Base-by-base conservation (phyloP, 2,329 filamentous ascomycete genomes). In the Ophiostoma triangulosporum region DNA sequence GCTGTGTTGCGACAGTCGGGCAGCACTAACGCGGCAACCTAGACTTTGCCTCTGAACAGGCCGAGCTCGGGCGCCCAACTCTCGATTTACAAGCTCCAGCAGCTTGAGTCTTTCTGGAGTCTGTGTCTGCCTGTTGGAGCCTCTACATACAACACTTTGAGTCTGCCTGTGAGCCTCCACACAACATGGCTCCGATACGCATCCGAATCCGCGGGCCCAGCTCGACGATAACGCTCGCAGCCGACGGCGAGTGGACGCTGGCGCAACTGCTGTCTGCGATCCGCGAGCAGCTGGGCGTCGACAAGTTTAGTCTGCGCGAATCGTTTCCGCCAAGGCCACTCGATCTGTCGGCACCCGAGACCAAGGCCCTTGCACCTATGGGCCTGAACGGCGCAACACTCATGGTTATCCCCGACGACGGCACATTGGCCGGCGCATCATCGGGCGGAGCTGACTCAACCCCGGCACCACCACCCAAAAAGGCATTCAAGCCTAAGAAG, bases 251-350 rank as follows among this genome's bases (percentile, higher is more conserved):
- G 57, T 83, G 86, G 51, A 84, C 80, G 3, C 75, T 88, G 46
- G 70, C 69, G 48, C 73, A 81, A 52, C 72, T 90, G 1, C 70
- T 83, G 48, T 64, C 73, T 4, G 71, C 77, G 50, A 81, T 90
- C 61, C 74, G 73, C 51, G 69, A 77, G 50, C 78, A 80, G 62
- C 87, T 86, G 1, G 77, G 77, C 4, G 73, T 91, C 15, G 62
- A 73, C 6, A 72, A 73, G 14, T 89, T 91, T 63, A 78, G 85
- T 43, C 71, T 95, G 57, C 95, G 93, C 72, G 88, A 84, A 68
- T 88, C 88, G 33, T 95, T 86, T 62, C 91, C 91, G 1, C 83
- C 87, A 24, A 81, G 83, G 63, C 72, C 80, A 0, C 74, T 97
- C 15, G 73, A 80, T 33, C 70, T 84, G 9, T 73, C 77, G 29